A percentile compares a stretch with the other conserved stretches of the same genome.
phyloP scores from a whole-genome alignment of 352 stramenopile genomes.

The Globisporangium cystogenes region DNA sequence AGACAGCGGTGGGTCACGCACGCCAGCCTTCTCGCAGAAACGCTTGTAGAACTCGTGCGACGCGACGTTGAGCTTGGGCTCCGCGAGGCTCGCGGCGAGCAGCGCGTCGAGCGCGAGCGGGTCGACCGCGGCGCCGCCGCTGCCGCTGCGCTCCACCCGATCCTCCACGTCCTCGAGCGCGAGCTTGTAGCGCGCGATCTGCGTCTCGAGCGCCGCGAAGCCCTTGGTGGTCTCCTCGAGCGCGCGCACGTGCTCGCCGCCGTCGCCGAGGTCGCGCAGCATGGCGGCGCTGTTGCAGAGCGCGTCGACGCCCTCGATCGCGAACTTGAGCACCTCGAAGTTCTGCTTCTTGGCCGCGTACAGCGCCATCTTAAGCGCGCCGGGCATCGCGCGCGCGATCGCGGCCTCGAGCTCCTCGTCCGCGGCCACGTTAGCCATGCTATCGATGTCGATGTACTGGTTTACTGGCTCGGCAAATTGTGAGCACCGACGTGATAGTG shows the following conservation, averaged over 20 bases:
- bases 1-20: constrained; percentile 14
- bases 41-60: constrained; percentile 76
- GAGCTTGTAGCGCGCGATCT: constrained; percentile 60
- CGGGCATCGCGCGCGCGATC: constrained; percentile 57
- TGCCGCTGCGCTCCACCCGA: constrained; percentile 26
- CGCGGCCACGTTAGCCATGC: constrained; percentile 19
- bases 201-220: constrained; percentile 58
- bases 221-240: constrained; percentile 68
- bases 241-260: constrained; percentile 41
- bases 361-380: constrained; percentile 69
- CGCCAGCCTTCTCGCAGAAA: constrained; percentile 70
- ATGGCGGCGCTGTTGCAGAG: constrained; percentile 60
- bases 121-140: constrained; percentile 23
- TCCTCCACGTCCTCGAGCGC: constrained; percentile 62
- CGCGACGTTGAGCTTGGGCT: constrained; percentile 46
- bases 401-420: constrained; percentile 50
- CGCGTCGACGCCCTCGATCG: constrained; percentile 61
- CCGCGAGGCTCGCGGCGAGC: constrained; percentile 40
- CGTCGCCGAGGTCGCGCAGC: constrained; percentile 50
- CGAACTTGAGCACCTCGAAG: constrained; percentile 69
- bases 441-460: too few species aligned
- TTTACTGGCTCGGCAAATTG: too few species aligned
- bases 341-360: constrained; percentile 72
- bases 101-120: constrained; percentile 56
- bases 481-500: too few species aligned